Percentiles rank a stretch among this genome's conserved stretches.
phyloP scores from a whole-genome alignment of 2,329 filamentous ascomycete genomes.

The Ophiocordyceps polyrhachis-furcata region DNA sequence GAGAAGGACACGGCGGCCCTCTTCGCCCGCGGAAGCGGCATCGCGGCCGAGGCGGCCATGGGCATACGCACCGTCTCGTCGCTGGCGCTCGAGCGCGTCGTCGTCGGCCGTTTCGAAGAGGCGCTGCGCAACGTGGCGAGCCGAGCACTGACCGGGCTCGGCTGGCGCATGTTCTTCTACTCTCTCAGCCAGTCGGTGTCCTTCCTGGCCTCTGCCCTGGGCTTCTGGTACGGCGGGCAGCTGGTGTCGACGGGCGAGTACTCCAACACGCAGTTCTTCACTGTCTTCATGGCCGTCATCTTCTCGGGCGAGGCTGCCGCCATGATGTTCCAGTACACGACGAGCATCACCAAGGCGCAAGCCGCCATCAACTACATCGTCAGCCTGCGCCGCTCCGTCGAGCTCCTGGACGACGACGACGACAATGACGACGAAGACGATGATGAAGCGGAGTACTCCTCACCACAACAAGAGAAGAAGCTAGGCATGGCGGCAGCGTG shows the following conservation, averaged over 20 bases:
- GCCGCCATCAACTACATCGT: conserved; percentile 30
- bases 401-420: conserved; percentile 12
- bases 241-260: conserved; percentile 27
- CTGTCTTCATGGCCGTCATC: conserved; percentile 30
- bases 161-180: conserved; percentile 22
- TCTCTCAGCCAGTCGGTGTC: conserved; percentile 21
- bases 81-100: conserved; percentile 24
- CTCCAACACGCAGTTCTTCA: conserved; percentile 25
- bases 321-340: conserved; percentile 25
- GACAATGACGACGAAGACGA: conserved; percentile 8
- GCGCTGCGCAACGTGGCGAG: conserved; percentile 13
- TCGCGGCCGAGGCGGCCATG: conserved; percentile 30
- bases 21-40: conserved; percentile 26
- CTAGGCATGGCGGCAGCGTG: conserved; percentile 24
- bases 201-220: conserved; percentile 18
- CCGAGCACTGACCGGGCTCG: conserved; percentile 12
- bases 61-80: conserved; percentile 30
- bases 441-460: neutral
- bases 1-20: conserved; percentile 22
- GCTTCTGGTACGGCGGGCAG: conserved; percentile 22
- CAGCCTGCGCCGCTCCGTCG: conserved; percentile 14
- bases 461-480: neutral
- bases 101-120: conserved; percentile 17
- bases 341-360: conserved; percentile 31
- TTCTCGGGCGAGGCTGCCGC: conserved; percentile 24